Evolutionary conservation across 2,329 filamentous ascomycete species (phyloP), one percentile per base, ranked within the genome.

Genomic region (Phoma sp.): DNA sequence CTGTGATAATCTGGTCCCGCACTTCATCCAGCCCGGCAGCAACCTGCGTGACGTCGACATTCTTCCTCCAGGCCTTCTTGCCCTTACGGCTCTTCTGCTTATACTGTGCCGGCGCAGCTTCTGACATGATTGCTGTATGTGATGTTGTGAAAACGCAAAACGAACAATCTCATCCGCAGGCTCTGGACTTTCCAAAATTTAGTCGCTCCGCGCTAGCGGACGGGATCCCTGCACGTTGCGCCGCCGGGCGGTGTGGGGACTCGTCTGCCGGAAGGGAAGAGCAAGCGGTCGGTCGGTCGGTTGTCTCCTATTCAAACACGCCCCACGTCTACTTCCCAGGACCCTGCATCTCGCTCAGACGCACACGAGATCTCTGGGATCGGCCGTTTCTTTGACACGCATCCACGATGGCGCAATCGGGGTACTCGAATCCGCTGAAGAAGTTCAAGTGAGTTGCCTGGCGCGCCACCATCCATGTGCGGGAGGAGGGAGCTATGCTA

Each of bases 1-100:
- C 95, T 81, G 88, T 84, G 63, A 96, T 95, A 57, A 97, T 89
- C 79, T 98, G 90, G 54, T 96, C 89, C 68, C 95, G 92, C 62
- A 96, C 80, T 69, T 90, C 84, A 59, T 92, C 88, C 28, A 99
- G 84, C 56, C 95, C 95, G 47, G 89, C 80, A 67, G 93, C 84
- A 21, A 99, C 85, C 59, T 96, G 88, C 23, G 91, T 89, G 58
- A 98, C 85, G 77, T 99, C 92, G 76, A 99, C 92, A 78, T 99
- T 96, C 77, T 98, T 99, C 72, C 95, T 86, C 95, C 95, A 99
- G 26, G 95, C 93, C 80, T 96, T 98, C 79, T 98, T 98, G 67
- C 96, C 95, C 76, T 99, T 99, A 73, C 95, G 85, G 5, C 93
- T 98, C 21, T 92, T 86, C 76, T 99, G 95, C 60, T 86, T 92